Percentiles rank a stretch among this genome's conserved stretches.
phyloP scores from a whole-genome alignment of 805 yeast genomes.

The Scheffersomyces amazonensis region DNA sequence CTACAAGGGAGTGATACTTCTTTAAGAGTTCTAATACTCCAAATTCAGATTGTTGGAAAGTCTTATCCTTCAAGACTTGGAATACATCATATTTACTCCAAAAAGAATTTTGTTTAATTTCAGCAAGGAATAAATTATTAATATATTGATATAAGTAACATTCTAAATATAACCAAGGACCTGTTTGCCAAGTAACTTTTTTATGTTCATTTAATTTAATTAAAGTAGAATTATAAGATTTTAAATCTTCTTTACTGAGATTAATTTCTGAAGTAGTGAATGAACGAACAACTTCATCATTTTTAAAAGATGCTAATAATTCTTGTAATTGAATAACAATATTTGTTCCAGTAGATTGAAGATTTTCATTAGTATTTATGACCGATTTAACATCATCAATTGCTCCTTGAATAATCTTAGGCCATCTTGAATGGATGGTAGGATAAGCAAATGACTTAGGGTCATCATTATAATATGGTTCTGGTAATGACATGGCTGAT shows the following conservation, averaged over 20 bases:
- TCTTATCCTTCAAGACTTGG: conserved; percentile 60
- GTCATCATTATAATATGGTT: conserved; percentile 63
- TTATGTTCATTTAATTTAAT: conserved; percentile 17
- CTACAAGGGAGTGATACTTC: conserved; percentile 43
- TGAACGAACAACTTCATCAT: conserved; percentile 27
- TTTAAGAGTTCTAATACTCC: conserved; percentile 83
- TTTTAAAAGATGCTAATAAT: conserved; percentile 43
- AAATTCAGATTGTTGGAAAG: conserved; percentile 68
- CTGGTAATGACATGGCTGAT: conserved; percentile 43
- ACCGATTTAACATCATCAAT: conserved; percentile 57
- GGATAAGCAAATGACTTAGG: conserved; percentile 75
- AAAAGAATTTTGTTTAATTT: conserved; percentile 20
- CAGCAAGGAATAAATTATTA: conserved; percentile 36
- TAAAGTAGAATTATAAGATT: conserved; percentile 59
- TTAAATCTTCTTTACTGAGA: conserved; percentile 44
- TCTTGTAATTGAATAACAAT: conserved; percentile 28
- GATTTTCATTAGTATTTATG: conserved; percentile 18
- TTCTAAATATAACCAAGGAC: conserved; percentile 90
- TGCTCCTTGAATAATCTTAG: conserved; percentile 68
- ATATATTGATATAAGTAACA: conserved; percentile 76
- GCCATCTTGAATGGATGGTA: conserved; percentile 85
- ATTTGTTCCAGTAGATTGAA: conserved; percentile 43
- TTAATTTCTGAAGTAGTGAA: conserved; percentile 31
- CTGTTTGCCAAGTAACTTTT: conserved; percentile 65
- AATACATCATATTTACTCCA: conserved; percentile 67